Base-by-base conservation (phyloP, 2,329 filamentous ascomycete species). In the Fusarium domesticum region DNA sequence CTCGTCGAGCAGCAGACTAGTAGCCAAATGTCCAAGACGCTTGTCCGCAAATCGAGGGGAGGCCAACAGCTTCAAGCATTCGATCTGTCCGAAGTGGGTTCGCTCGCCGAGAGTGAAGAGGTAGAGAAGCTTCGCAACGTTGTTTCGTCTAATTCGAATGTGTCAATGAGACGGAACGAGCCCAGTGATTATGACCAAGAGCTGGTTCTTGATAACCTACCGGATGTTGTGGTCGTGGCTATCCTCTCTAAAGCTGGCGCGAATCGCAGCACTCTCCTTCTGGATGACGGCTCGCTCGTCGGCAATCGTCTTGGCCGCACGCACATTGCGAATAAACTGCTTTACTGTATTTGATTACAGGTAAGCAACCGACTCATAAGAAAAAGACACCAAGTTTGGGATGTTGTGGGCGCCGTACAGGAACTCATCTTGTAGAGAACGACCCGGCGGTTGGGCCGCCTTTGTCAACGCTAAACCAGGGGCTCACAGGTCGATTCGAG, bases 241-340 rank as follows among this genome's bases (percentile, higher is more conserved):
- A 74, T 98, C 93, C 71, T 98, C 93, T 64, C 93, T 83, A 69
- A 98, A 98, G 73, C 92, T 97, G 58, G 93, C 90, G 71, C 93
- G 82, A 65, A 98, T 98, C 37, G 92, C 89, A 47, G 93, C 93
- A 71, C 93, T 98, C 75, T 98, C 93, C 72, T 98, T 98, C 64
- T 97, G 93, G 53, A 98, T 95, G 44, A 98, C 93, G 40, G 93
- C 92, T 65, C 93, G 84, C 75, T 98, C 93, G 72, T 98, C 93
- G 67, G 95, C 95, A 66, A 98, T 96, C 28, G 93, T 98, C 76
- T 98, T 98, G 49, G 93, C 90, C 50, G 93, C 92, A 68, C 93
- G 89, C 66, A 98, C 93, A 73, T 96, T 97, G 67, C 93, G 91
- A 71, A 98, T 98, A 74, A 98, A 98, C 74, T 97, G 93, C 76